These are phyloP conservation scores for Marasmius sp. DNA, from an alignment of 1,284 basidiomycete genomes.

Conservation along the genomic window DNA sequence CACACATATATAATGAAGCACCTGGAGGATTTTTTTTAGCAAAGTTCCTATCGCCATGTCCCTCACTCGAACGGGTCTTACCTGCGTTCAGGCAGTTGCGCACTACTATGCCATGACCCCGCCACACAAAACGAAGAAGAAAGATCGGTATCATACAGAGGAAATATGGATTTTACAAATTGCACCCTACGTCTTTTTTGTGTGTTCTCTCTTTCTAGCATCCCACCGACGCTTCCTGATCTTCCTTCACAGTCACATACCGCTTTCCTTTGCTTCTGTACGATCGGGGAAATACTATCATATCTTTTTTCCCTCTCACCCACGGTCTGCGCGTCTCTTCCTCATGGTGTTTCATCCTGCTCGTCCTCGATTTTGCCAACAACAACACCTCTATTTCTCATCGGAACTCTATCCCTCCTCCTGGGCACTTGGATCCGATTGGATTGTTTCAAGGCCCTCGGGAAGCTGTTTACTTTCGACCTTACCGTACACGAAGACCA, in stretches of 20 bases:
- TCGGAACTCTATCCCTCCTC: constrained; percentile 47
- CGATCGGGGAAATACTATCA: constrained; percentile 48
- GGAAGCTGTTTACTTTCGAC: constrained; percentile 18
- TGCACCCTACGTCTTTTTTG: constrained; percentile 59
- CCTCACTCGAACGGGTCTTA: constrained; percentile 43
- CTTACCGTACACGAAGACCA: constrained; percentile 16
- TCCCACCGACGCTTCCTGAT: background rate
- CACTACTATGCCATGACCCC: constrained; percentile 58
- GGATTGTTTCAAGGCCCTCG: constrained; percentile 20
- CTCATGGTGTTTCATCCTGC: constrained; percentile 28
- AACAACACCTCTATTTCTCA: constrained; percentile 46
- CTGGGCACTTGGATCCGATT: constrained; percentile 48
- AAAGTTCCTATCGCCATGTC: constrained; percentile 33
- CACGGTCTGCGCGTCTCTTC: constrained; percentile 16
- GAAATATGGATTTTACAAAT: constrained; percentile 54
- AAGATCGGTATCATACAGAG: constrained; percentile 54
- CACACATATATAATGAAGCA: too few species aligned
- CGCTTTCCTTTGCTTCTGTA: constrained; percentile 48
- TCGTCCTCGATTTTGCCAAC: constrained; percentile 31
- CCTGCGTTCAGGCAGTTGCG: constrained; percentile 47
- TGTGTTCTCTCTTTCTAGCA: constrained; percentile 18
- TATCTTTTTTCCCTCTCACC: constrained; percentile 36
- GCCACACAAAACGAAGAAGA: constrained; percentile 54
- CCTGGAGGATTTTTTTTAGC: too few species aligned
- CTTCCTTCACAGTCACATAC: constrained; percentile 43